Percentiles rank a stretch among this genome's conserved stretches.
Conservation (phyloP, 192 early-diverging fungal species). For the Chytriomyces hyalinus region DNA sequence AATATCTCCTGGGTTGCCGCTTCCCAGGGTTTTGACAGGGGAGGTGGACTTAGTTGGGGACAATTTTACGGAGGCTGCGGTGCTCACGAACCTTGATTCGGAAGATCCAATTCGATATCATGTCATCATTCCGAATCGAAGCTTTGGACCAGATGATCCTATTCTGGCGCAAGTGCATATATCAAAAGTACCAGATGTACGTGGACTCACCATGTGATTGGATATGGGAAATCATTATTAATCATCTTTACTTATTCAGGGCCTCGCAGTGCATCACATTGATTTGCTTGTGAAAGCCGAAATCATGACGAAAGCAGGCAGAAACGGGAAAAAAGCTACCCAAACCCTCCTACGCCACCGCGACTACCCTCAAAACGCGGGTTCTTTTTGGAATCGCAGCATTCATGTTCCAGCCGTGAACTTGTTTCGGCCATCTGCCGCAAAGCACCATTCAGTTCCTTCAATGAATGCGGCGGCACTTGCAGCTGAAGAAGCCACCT, state of each 20-base stretch:
- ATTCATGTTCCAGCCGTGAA: neutral
- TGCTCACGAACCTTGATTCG: slow-evolving; percentile 20
- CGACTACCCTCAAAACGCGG: neutral
- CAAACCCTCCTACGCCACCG: slow-evolving; percentile 1
- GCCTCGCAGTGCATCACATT: neutral
- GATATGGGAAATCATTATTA: too few species aligned
- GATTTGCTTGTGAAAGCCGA: neutral
- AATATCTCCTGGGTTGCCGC: neutral
- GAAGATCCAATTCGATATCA: slow-evolving; percentile 22
- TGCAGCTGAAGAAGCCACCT: too few species aligned
- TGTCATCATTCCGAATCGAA: slow-evolving; percentile 17
- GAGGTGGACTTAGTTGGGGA: neutral
- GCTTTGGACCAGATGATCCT: slow-evolving; percentile 29
- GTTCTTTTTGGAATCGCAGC: neutral
- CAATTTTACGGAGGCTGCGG: slow-evolving; percentile 16
- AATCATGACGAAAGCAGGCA: neutral
- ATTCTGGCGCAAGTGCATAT: slow-evolving; percentile 28
- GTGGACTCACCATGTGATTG: neutral
- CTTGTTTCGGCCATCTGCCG: too few species aligned
- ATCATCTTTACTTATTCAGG: neutral
- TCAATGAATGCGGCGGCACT: too few species aligned
- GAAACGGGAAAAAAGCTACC: neutral
- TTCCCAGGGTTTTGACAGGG: neutral
- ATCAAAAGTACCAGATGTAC: slow-evolving; percentile 28
- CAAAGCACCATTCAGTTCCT: too few species aligned